Conservation (phyloP, 2,329 filamentous ascomycete species). For the Incumbomyces delicatus region DNA sequence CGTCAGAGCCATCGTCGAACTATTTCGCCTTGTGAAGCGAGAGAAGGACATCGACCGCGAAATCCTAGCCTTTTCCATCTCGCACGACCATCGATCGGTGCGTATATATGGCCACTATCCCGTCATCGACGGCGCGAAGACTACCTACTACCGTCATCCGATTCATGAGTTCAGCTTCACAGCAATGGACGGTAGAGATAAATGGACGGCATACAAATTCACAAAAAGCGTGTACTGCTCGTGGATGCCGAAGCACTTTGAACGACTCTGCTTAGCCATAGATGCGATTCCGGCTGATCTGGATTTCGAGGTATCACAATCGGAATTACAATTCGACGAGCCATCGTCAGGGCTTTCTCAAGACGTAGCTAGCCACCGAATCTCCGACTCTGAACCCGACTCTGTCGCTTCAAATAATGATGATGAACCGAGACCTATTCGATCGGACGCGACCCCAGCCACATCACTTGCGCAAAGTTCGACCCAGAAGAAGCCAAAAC, state of each 20-base stretch:
- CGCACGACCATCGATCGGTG: slow-evolving; percentile 18
- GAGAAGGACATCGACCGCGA: slow-evolving; percentile 25
- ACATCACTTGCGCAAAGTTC: neutral
- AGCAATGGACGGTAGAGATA: slow-evolving; percentile 25
- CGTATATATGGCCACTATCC: slow-evolving; percentile 21
- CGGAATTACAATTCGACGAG: neutral
- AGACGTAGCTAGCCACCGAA: neutral
- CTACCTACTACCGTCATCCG: slow-evolving; percentile 30
- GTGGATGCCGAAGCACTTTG: slow-evolving; percentile 29
- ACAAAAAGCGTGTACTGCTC: slow-evolving; percentile 29
- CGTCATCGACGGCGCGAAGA: slow-evolving; percentile 16
- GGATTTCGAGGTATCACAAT: slow-evolving; percentile 6
- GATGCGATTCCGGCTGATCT: slow-evolving; percentile 17
- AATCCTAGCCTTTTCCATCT: slow-evolving; percentile 8
- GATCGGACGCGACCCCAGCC: neutral
- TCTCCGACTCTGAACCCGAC: neutral
- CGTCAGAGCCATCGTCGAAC: slow-evolving; percentile 30
- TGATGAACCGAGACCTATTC: neutral
- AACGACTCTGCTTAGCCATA: slow-evolving; percentile 30
- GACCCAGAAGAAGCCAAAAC: neutral
- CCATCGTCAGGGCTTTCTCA: neutral
- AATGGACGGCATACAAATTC: slow-evolving; percentile 30
- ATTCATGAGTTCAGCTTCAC: slow-evolving; percentile 29
- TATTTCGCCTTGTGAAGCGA: slow-evolving; percentile 29
- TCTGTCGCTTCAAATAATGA: neutral